Evolutionary conservation across 2,329 filamentous ascomycete species (phyloP), one percentile per base, ranked within the genome.

Genomic region (Trichoderma harzianum): DNA sequence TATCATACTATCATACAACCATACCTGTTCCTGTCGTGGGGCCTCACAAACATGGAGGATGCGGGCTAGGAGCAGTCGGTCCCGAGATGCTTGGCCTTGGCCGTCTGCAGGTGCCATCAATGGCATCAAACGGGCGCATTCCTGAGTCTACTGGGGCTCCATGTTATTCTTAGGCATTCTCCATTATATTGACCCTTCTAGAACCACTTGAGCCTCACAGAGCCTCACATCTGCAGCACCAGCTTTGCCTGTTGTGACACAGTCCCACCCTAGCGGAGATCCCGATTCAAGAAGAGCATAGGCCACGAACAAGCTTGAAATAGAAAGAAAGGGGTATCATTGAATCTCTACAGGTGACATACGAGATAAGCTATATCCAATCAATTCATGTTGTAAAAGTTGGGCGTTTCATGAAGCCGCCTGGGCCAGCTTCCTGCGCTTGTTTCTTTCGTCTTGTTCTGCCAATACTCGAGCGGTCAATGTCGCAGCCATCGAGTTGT

Each of bases 401-500:
- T 12, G 26, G 5, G 47, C 12, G 47, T 21, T 69, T 55, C 71
- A 70, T 11, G 64, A 43, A 16, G 34, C 68, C 32, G 65, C 74
- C n/a, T 73, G 72, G 12, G 78, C 90, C 76, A 94, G 77, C 78
- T 93, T 97, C 73, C 93, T 86, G 75, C 91, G 85, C 83, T 95
- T 97, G 75, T 94, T 94, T 70, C 88, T 87, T 77, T 92, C 90
- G 65, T 95, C 92, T 79, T 98, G 93, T 77, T 98, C 95, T 28
- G 92, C 91, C 30, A 98, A 80, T 0, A 99, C 95, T 76, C 91
- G 94, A 0, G 92, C 93, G 0, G 95, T 97, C 57, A 99, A 83
- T 4, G 90, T 92, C 0, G 95, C 95, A 0, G 96, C 96, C 70
- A 93, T 88, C 0, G 93, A 86, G 76, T 98, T 97, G 80, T 97